Base-by-base conservation (phyloP, 331 rosid genomes). In the Rosa hybrid region DNA sequence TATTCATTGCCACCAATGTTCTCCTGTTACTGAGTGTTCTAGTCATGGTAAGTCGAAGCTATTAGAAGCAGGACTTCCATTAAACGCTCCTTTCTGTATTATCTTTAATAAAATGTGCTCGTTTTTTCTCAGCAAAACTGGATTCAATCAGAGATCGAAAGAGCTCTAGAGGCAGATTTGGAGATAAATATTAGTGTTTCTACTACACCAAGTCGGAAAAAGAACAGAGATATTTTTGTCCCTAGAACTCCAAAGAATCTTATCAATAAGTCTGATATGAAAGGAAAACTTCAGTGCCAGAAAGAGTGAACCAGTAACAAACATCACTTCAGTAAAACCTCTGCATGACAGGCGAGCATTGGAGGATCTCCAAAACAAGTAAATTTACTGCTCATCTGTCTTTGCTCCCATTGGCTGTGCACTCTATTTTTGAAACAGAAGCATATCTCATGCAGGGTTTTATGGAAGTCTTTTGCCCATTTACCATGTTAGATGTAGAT, bases 281-380 rank as follows among this genome's bases (percentile, higher is more conserved):
- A 85, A 85, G 77, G 91, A 87, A 27, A 88, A 88, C 75, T 60
- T 75, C 20, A 72, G 68, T 27, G 59, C 38, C 71, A 71, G 54
- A 46, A 86, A 90, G 77, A 82, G 46, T 38, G 77, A 81, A 27
- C 80, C 76, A 46, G 39, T 60, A 75, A 63, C 78, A 18, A 74
- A 73, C n/a, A 53, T 45, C 25, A 51, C 78, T 38, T 76, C 84
- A 48, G 80, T 30, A 59, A 87, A 56, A 64, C 64, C 80, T 75
- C 68, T 82, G 48, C 45, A 78, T 8, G 81, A 76, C 79, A 86
- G 94, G 76, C 83, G 76, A 25, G 84, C 90, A 25, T 77, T 88
- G 65, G 83, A 78, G 68, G 84, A 88, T 83, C 86, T 90, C 67
- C 84, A 75, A 7, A 81, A 87, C 68, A 82, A 86, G 16, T 80